phyloP scores from a whole-genome alignment of 2,329 filamentous ascomycete species.

The Colletotrichum caudatum region DNA sequence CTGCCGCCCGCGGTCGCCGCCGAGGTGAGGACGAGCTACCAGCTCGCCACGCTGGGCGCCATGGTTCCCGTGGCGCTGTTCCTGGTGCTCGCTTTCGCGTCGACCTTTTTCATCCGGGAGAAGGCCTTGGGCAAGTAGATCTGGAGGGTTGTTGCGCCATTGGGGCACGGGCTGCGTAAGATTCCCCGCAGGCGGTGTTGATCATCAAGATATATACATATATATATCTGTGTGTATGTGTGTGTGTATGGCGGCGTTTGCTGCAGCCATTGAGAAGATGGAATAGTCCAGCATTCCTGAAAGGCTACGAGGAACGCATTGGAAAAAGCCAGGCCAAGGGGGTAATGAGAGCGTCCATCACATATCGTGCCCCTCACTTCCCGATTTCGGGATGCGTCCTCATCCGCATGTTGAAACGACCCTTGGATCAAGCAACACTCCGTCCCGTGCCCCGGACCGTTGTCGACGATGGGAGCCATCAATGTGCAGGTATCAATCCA shows the following conservation, averaged over 20 bases:
- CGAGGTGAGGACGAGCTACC: conserved; percentile 76
- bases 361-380: too few relatives aligned
- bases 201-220: neutral
- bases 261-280: neutral
- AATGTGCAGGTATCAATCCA: too few relatives aligned
- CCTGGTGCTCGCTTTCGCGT: conserved; percentile 53
- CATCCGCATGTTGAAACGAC: too few relatives aligned
- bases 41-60: conserved; percentile 56
- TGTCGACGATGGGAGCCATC: too few relatives aligned
- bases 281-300: neutral
- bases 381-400: too few relatives aligned
- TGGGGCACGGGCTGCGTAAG: neutral
- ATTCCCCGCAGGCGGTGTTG: neutral
- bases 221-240: neutral
- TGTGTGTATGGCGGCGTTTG: neutral
- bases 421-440: too few relatives aligned
- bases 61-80: conserved; percentile 56
- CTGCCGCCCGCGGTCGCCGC: conserved; percentile 70
- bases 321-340: neutral
- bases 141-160: neutral
- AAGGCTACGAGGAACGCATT: neutral
- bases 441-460: too few relatives aligned
- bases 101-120: conserved; percentile 67
- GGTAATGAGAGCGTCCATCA: neutral
- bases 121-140: conserved; percentile 60